Evolutionary conservation across 129 eudicot genomes (phyloP).

Genomic region (Erigeron canadensis): DNA sequence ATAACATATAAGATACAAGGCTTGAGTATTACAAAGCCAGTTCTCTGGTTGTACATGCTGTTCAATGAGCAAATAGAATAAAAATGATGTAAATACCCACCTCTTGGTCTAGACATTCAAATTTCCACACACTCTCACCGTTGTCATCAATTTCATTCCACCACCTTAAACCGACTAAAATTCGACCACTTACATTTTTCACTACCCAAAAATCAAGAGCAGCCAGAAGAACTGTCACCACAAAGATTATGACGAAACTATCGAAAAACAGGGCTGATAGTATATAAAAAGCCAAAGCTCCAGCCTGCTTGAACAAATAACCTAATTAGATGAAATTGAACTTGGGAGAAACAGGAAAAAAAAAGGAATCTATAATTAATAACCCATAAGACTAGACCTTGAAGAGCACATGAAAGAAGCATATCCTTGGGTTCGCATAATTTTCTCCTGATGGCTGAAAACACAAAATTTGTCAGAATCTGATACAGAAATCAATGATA

Average conservation of each 20-base stretch:
- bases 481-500: not conserved
- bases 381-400: conserved; percentile 53
- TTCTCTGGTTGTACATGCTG: not conserved
- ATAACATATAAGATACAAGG: conserved; percentile 7
- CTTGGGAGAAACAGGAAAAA: not conserved
- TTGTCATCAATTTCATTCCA: conserved; percentile 98
- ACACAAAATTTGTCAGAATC: conserved; percentile 21
- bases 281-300: conserved; percentile 94
- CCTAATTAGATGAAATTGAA: not conserved
- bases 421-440: conserved; percentile 87
- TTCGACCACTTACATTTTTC: conserved; percentile 98
- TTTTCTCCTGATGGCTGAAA: conserved; percentile 74
- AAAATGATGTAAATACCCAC: conserved; percentile 35
- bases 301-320: conserved; percentile 53
- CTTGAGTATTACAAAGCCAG: not conserved
- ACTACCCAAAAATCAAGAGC: conserved; percentile 99
- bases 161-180: conserved; percentile 97
- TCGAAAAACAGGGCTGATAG: conserved; percentile 83
- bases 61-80: not conserved
- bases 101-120: conserved; percentile 99
- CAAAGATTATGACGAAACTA: conserved; percentile 89
- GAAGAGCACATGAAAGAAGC: conserved; percentile 95
- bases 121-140: conserved; percentile 96
- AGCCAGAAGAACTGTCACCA: conserved; percentile 86
- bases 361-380: not conserved